Base-by-base conservation (phyloP, 768 basidiomycete species). In the Serendipita sp. region DNA sequence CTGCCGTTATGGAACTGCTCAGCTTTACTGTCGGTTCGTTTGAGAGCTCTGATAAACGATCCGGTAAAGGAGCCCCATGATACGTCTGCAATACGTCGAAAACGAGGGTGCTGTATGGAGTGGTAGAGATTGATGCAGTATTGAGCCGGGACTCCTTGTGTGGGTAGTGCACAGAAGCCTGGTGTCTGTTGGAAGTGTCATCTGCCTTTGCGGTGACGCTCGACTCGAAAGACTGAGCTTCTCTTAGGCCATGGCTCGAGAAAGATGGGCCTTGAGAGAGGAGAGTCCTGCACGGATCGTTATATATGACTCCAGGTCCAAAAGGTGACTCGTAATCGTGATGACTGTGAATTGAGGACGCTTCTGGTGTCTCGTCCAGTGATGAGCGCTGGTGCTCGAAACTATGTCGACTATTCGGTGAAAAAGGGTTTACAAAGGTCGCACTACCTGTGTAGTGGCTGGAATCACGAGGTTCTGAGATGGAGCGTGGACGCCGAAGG, bases 221-320 rank as follows among this genome's bases (percentile, higher is more conserved):
- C 3, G 88, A 91, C 68, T 92, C 90, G 70, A 91, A 92, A 0
- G 87, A 88, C 68, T 91, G 88, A 85, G 91, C 87, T 71, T 85
- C 86, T 27, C 88, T 84, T n/a, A 92, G 71, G 46, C 77, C 76
- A 3, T 80, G 82, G 1, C 82, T 78, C 1, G 79, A 68, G 3
- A 77, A 75, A 3, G 82, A 71, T 55, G 36, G 63, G 31, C 44
- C 27, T 10, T n/a, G 55, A 60, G 10, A 65, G 50, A 74, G 76
- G 16, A 36, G 45, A 37, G 48, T 66, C 64, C 52, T 62, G 53
- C 63, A 36, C 3, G 66, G 66, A 27, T 62, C 44, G n/a, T 66
- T 23, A 64, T 36, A 64, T 13, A 43, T 34, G 8, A 62, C 64
- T 3, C 58, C 48, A 29, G 16, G 44, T 23, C 64, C 66, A 58